phyloP scores from a whole-genome alignment of 176 grass and related monocot species.

The Oropetium thomaeum region DNA sequence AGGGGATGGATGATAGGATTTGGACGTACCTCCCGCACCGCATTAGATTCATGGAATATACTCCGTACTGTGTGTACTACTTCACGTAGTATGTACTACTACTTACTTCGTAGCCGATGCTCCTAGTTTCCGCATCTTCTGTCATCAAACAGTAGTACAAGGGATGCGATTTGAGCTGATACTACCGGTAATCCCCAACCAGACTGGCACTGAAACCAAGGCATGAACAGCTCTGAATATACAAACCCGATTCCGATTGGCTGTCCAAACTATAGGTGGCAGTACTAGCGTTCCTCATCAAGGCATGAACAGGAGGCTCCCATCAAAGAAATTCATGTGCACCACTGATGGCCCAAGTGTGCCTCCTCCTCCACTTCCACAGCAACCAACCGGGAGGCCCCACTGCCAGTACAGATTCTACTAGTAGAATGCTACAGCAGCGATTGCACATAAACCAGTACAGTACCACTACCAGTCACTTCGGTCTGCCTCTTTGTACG shows the following conservation, averaged over 20 bases:
- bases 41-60: slow-evolving; percentile 5
- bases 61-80: too few relatives aligned
- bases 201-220: too few relatives aligned
- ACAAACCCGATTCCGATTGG: background rate
- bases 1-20: background rate
- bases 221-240: background rate
- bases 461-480: background rate
- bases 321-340: too few relatives aligned
- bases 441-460: background rate
- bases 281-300: background rate
- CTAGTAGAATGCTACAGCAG: too few relatives aligned
- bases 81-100: too few relatives aligned
- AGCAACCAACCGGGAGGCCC: background rate
- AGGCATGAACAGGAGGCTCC: background rate
- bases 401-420: too few relatives aligned
- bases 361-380: background rate
- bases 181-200: too few relatives aligned
- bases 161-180: background rate
- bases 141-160: too few relatives aligned
- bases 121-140: too few relatives aligned
- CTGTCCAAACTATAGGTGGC: background rate
- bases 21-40: background rate
- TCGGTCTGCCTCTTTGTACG: background rate
- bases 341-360: background rate
- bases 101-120: too few relatives aligned